Evolutionary conservation across 495 filamentous ascomycete species (phyloP), one percentile per base, ranked within the genome.

Genomic region (Friedmanniomyces simplex): DNA sequence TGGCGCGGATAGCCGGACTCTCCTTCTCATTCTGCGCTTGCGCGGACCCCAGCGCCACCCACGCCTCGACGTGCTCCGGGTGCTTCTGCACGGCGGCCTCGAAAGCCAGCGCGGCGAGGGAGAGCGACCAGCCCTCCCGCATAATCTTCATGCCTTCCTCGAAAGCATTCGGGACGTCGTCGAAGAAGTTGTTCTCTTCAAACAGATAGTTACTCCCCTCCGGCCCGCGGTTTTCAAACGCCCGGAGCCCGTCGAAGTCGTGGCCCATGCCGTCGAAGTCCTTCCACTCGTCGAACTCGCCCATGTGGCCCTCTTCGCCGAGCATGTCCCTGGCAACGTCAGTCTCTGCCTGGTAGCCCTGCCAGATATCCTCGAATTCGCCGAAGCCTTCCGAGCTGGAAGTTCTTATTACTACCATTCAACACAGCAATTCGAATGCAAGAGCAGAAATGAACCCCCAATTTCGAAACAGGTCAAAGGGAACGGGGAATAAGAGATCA

Each of bases 1-100:
- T 75, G 4, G 94, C 93, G n/a, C 93, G 85, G 62, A 98, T 96
- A n/a, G 94, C 94, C 5, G 93, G 93, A 3, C 88, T 80, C 67
- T 98, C 93, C 72, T 98, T 98, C 67, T 98, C 93, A 71, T 98
- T 98, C 71, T 96, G 93, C 4, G 94, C 94, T 72, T 98, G 93
- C 26, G 89, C 86, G 51, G 81, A 80, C 60, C 93, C 94, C 39
- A 98, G 81, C 66, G 88, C 83, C 11, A 87, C 86, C 93, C 94
- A 98, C 0, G 93, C 93, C 25, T 91, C 87, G 34, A 91, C 79
- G 71, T 96, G 91, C 48, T 86, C 75, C 0, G 88, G 80, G 58
- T 95, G 81, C 72, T 89, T 88, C 68, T 96, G 89, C 1, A 90
- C 89, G 0, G 93, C 94, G 18, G 93, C 88, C 72, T 98, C 93